Evolutionary conservation across 768 basidiomycete species (phyloP).

Genomic region (Gloeophyllum trabeum): DNA sequence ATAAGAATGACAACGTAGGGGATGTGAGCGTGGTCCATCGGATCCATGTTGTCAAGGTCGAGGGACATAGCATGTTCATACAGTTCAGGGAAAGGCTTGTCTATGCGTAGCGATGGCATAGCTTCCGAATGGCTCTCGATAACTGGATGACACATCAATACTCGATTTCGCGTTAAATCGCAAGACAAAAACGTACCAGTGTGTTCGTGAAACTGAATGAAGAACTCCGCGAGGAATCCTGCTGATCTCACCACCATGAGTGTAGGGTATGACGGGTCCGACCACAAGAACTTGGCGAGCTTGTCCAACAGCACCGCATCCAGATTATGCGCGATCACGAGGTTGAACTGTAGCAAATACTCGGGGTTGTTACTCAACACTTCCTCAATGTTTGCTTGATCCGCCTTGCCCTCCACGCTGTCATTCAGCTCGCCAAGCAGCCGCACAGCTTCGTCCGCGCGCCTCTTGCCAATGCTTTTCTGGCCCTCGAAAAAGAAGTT

Average conservation of each 20-base stretch:
- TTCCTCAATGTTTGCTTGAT: slow-evolving; percentile 40
- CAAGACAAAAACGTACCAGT: slow-evolving; percentile 68
- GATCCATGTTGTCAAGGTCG: slow-evolving; percentile 72
- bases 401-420: slow-evolving; percentile 60
- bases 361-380: slow-evolving; percentile 44
- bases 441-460: slow-evolving; percentile 70
- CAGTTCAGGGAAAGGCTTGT: slow-evolving; percentile 79
- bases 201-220: slow-evolving; percentile 84
- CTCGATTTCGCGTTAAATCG: not conserved
- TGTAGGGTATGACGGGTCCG: slow-evolving; percentile 41
- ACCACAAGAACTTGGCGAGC: slow-evolving; percentile 63
- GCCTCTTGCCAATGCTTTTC: slow-evolving; percentile 67
- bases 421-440: slow-evolving; percentile 83
- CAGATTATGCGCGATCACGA: slow-evolving; percentile 84
- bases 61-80: slow-evolving; percentile 59
- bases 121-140: slow-evolving; percentile 82
- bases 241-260: slow-evolving; percentile 75
- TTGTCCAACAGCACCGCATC: slow-evolving; percentile 38
- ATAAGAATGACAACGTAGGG: slow-evolving; percentile 89
- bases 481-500: slow-evolving; percentile 88
- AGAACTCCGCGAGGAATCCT: slow-evolving; percentile 85
- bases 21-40: slow-evolving; percentile 81
- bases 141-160: slow-evolving; percentile 53
- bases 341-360: slow-evolving; percentile 53
- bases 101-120: slow-evolving; percentile 69